These are phyloP conservation scores for Juncus inflexus DNA, from an alignment of 176 grass and related monocot species.

Conservation along the genomic window DNA sequence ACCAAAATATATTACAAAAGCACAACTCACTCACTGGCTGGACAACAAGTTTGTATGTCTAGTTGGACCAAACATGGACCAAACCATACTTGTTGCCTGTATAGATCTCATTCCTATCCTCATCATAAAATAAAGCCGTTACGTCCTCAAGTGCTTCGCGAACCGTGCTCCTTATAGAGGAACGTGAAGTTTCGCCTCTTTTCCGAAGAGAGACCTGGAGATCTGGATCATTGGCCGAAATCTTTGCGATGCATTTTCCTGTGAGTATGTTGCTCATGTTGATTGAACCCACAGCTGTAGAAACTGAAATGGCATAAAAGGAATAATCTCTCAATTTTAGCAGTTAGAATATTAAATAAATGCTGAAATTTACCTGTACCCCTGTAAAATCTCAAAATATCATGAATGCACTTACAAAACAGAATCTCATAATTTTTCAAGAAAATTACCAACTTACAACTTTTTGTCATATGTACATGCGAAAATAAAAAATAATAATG, in stretches of 20 bases:
- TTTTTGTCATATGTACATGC: no score
- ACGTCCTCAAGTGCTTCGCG: constrained; percentile 87
- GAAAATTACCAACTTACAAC: no score
- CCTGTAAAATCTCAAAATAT: background rate
- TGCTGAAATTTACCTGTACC: no score
- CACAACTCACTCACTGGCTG: background rate
- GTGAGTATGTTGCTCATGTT: constrained; percentile 98
- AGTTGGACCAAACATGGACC: constrained; percentile 98
- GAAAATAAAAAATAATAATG: no score
- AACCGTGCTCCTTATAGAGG: constrained; percentile 59
- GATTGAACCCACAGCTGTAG: constrained; percentile 64
- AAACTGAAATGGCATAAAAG: constrained; percentile 24
- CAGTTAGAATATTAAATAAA: background rate
- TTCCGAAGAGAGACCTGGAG: constrained; percentile 30
- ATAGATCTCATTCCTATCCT: constrained; percentile 96
- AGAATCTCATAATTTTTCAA: no score
- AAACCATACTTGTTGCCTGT: constrained; percentile 87
- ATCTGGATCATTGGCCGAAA: constrained; percentile 63
- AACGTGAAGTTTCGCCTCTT: constrained; percentile 34
- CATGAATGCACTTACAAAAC: no score
- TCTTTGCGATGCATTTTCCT: constrained; percentile 97
- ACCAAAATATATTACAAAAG: constrained; percentile 25
- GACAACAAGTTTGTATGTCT: background rate
- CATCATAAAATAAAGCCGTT: constrained; percentile 88
- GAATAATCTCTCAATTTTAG: background rate